Evolutionary conservation across 805 yeast species (phyloP).

Genomic region (Ogataea pini): DNA sequence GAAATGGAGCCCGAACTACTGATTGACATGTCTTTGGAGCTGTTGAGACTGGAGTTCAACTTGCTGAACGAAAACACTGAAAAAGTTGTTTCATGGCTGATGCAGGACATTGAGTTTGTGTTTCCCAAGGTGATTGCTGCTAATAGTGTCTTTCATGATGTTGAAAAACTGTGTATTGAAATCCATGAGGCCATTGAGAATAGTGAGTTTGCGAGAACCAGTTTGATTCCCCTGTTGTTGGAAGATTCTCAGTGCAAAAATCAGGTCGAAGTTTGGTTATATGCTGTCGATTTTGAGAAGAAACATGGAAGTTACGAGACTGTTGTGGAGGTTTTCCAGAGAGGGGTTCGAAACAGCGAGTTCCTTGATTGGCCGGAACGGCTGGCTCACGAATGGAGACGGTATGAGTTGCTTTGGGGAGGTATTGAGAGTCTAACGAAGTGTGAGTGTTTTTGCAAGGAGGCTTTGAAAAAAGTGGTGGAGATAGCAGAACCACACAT

Average conservation of each 20-base stretch:
- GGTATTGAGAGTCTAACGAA: conserved; percentile 12
- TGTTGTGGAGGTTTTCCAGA: conserved; percentile 33
- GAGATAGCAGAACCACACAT: conserved; percentile 1
- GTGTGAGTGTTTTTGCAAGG: conserved; percentile 6
- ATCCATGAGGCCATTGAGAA: conserved; percentile 36
- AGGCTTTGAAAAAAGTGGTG: not conserved
- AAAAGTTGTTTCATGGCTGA: conserved; percentile 8
- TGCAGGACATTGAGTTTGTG: conserved; percentile 25
- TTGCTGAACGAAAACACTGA: conserved; percentile 11
- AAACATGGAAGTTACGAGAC: conserved; percentile 28
- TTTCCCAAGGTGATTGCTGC: conserved; percentile 32
- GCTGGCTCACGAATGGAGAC: conserved; percentile 45
- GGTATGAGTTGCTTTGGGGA: conserved; percentile 40
- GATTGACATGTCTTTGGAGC: conserved; percentile 3
- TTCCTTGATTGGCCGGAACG: conserved; percentile 53
- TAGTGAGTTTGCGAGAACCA: conserved; percentile 29
- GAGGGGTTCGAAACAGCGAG: conserved; percentile 33
- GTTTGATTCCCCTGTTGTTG: conserved; percentile 9
- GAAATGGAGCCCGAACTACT: conserved; percentile 2
- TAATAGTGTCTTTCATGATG: conserved; percentile 42
- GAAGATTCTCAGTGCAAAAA: conserved; percentile 9
- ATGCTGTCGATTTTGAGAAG: conserved; percentile 42
- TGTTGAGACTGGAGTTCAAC: conserved; percentile 11
- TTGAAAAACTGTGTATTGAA: conserved; percentile 44
- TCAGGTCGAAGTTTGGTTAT: conserved; percentile 52